Conservation (phyloP, 2,329 filamentous ascomycete genomes). For the Rutstroemia sydowiana region DNA sequence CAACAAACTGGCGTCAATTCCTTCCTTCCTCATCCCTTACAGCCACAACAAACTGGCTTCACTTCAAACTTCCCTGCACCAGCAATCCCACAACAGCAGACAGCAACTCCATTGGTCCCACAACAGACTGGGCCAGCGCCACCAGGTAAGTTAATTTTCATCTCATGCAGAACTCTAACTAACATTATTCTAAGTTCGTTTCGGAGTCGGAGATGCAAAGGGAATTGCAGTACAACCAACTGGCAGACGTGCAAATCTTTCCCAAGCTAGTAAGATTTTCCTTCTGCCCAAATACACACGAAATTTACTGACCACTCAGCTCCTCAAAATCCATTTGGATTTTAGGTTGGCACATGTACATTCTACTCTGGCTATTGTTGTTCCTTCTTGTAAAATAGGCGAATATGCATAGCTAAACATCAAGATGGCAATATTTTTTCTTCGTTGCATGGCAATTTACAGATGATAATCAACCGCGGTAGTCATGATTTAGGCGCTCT, state of each 20-base stretch:
- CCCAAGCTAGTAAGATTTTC: constrained; percentile 78
- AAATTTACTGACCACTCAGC: constrained; percentile 36
- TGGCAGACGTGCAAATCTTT: constrained; percentile 80
- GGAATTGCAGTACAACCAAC: constrained; percentile 81
- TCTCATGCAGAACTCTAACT: not conserved
- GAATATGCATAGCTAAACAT: constrained; percentile 20
- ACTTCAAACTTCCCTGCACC: constrained; percentile 38
- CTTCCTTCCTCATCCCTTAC: constrained; percentile 50
- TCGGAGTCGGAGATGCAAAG: constrained; percentile 70
- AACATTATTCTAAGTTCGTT: constrained; percentile 50
- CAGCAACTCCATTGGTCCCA: constrained; percentile 57
- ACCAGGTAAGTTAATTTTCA: constrained; percentile 33
- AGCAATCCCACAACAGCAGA: constrained; percentile 48
- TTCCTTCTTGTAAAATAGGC: constrained; percentile 26
- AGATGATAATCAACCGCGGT: not conserved
- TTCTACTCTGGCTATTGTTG: constrained; percentile 17
- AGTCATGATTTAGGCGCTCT: constrained; percentile 1
- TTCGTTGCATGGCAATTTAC: not conserved
- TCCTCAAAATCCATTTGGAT: constrained; percentile 64
- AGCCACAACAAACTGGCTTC: constrained; percentile 51
- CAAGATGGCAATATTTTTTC: constrained; percentile 20
- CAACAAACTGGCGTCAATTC: constrained; percentile 43
- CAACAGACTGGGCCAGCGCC: constrained; percentile 84
- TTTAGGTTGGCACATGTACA: constrained; percentile 37
- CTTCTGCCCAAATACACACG: not conserved